These are phyloP conservation scores for Polytrichum formosum DNA, from an alignment of 225 moss, liverwort and hornwort species.

Conservation along the genomic window DNA sequence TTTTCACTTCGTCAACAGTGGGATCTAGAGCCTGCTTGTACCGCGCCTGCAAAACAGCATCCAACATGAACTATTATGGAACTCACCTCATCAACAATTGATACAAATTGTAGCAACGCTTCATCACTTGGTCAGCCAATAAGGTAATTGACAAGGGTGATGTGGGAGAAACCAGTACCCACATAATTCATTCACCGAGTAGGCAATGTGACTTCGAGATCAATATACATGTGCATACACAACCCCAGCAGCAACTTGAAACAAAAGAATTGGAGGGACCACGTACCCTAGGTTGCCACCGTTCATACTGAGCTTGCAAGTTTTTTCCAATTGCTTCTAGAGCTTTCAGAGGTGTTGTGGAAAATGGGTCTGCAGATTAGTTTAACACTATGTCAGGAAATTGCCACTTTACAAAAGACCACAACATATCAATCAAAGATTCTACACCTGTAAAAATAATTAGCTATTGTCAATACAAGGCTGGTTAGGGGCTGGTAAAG, in stretches of 20 bases:
- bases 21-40: constrained; percentile 85
- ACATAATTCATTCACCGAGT: too few relatives aligned
- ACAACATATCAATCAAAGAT: too few relatives aligned
- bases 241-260: neutral
- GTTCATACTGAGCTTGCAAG: constrained; percentile 89
- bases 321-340: constrained; percentile 90
- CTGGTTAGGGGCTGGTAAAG: too few relatives aligned
- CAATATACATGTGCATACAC: neutral
- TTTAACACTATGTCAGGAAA: neutral
- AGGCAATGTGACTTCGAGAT: too few relatives aligned
- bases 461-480: too few relatives aligned
- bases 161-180: too few relatives aligned
- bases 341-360: constrained; percentile 74
- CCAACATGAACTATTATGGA: constrained; percentile 10
- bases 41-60: constrained; percentile 56
- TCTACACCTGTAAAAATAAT: too few relatives aligned
- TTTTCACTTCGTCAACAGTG: constrained; percentile 95
- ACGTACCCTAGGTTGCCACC: constrained; percentile 95
- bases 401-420: too few relatives aligned
- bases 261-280: neutral
- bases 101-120: too few relatives aligned
- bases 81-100: too few relatives aligned
- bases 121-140: too few relatives aligned
- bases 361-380: constrained; percentile 74
- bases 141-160: too few relatives aligned